phyloP scores from a whole-genome alignment of 139 green algal species.

The Auxenochlorella pyrenoidosa region DNA sequence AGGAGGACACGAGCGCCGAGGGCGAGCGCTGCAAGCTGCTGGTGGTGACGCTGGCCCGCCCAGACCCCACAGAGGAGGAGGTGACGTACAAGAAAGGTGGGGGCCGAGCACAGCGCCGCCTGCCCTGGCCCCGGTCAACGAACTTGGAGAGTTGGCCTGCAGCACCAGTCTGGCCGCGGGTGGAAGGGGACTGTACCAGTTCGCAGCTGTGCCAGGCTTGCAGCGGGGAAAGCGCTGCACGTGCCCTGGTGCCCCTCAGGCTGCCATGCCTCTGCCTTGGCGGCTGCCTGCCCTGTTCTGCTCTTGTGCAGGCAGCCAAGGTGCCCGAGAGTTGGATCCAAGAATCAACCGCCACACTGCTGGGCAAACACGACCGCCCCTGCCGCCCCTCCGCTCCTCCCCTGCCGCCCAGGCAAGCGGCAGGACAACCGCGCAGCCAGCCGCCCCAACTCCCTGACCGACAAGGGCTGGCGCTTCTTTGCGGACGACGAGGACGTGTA shows the following conservation, averaged over 20 bases:
- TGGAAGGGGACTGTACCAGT: no score
- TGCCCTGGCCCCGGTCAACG: no score
- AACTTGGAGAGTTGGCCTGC: no score
- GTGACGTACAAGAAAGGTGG: constrained; percentile 73
- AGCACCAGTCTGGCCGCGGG: no score
- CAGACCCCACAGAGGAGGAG: constrained; percentile 61
- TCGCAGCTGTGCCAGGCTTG: no score
- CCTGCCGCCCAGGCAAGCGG: constrained; percentile 3
- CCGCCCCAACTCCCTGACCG: constrained; percentile 26
- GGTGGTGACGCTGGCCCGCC: constrained; percentile 60
- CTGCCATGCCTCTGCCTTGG: no score
- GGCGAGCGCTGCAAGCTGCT: constrained; percentile 55
- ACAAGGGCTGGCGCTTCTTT: constrained; percentile 74
- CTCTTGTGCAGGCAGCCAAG: no score
- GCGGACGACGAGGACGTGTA: constrained; percentile 79
- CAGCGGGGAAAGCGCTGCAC: no score
- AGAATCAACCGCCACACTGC: no score
- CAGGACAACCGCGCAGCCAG: constrained; percentile 16
- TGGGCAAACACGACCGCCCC: no score
- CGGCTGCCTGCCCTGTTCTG: no score
- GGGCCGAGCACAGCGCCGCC: background rate
- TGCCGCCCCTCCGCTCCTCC: background rate
- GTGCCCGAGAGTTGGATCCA: background rate
- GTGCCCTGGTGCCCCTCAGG: no score
- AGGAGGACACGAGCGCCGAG: constrained; percentile 48